These are phyloP conservation scores for Fusarium annulatum DNA, from an alignment of 2,329 filamentous ascomycete species.

Conservation along the genomic window DNA sequence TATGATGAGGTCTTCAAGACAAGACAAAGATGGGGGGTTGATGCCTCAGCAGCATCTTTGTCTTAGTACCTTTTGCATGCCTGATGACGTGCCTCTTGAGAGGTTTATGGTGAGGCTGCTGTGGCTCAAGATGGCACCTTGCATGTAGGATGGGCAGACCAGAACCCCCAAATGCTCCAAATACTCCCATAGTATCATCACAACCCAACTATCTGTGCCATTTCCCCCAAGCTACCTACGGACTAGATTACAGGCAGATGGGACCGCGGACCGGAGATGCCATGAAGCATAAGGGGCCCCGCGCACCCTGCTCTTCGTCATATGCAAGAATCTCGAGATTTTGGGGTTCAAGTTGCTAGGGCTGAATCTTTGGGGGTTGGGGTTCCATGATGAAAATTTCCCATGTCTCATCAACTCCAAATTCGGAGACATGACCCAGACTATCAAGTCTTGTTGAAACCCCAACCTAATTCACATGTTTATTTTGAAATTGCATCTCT, in stretches of 20 bases:
- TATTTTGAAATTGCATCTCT: neutral
- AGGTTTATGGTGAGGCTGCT: neutral
- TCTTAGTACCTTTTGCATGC: neutral
- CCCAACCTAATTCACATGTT: slow-evolving; percentile 38
- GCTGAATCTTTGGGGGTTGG: slow-evolving; percentile 42
- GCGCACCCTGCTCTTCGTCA: neutral
- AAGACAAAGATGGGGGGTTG: neutral
- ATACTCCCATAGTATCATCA: neutral
- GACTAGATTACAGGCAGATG: neutral
- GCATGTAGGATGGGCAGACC: neutral
- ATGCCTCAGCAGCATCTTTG: neutral
- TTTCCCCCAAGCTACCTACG: neutral
- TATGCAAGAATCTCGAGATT: slow-evolving; percentile 8
- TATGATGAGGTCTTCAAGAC: neutral
- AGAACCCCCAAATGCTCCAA: slow-evolving; percentile 20
- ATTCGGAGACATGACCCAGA: neutral
- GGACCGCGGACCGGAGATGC: neutral
- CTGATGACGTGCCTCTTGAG: neutral
- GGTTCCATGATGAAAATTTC: slow-evolving; percentile 12
- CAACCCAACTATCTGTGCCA: neutral
- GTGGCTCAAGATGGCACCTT: neutral
- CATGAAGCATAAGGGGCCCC: neutral
- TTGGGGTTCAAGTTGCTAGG: slow-evolving; percentile 33
- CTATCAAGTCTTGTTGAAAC: slow-evolving; percentile 30
- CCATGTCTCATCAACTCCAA: slow-evolving; percentile 29